Evolutionary conservation across 495 filamentous ascomycete genomes (phyloP).

Genomic region (Neurospora sp.): DNA sequence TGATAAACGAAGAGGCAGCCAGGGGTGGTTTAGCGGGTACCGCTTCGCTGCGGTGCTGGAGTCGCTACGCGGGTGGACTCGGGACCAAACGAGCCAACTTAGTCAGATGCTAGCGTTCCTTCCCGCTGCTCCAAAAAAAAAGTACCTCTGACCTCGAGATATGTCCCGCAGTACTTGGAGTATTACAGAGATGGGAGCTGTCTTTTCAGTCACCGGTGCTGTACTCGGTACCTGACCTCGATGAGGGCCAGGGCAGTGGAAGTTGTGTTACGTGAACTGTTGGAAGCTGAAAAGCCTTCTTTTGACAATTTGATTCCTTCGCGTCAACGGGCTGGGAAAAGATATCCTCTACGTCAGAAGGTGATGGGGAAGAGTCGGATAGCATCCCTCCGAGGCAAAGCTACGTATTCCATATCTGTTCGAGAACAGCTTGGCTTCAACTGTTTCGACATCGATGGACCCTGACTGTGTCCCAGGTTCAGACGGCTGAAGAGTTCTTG

Average conservation of each 20-base stretch:
- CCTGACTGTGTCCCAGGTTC: neutral
- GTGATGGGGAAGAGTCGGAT: neutral
- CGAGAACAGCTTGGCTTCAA: neutral
- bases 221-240: neutral
- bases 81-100: constrained; percentile 6
- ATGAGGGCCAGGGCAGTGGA: neutral
- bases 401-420: neutral
- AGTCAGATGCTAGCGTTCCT: constrained; percentile 6
- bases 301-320: neutral
- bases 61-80: constrained; percentile 13
- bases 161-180: neutral
- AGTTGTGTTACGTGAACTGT: neutral
- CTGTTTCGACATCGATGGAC: neutral
- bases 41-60: neutral
- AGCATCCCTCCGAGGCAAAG: neutral
- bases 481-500: neutral
- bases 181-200: neutral
- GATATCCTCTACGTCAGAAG: neutral
- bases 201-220: neutral
- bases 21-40: neutral
- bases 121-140: neutral
- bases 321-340: neutral
- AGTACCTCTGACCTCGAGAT: neutral
- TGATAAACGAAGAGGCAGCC: neutral
- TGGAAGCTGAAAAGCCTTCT: neutral